Conservation (phyloP, 805 yeast genomes). For the Isabelozyma rhagii region DNA sequence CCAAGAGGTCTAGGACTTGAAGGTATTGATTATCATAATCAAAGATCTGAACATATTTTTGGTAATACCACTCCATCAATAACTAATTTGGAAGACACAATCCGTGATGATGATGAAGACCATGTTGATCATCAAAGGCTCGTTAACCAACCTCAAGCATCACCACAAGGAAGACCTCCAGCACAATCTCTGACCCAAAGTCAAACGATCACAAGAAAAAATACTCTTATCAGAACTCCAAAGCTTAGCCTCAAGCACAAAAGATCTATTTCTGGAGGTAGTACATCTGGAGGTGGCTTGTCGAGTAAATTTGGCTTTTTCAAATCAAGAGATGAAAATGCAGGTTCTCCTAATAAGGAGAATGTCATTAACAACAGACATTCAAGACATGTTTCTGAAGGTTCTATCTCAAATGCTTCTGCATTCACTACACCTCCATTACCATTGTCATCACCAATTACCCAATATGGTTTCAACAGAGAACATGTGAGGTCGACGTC, state of each 20-base stretch:
- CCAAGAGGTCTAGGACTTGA: conserved; percentile 39
- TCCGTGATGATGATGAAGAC: conserved; percentile 1
- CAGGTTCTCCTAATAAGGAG: background rate
- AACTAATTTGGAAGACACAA: conserved; percentile 29
- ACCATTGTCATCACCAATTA: conserved; percentile 26
- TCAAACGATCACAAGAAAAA: conserved; percentile 21
- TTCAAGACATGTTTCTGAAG: conserved; percentile 38
- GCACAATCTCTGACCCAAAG: no score
- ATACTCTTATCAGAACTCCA: conserved; percentile 27
- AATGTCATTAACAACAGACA: conserved; percentile 20
- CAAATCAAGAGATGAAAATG: conserved; percentile 19
- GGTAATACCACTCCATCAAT: conserved; percentile 28
- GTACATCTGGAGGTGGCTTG: conserved; percentile 8
- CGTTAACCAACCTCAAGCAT: no score
- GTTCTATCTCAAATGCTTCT: conserved; percentile 27
- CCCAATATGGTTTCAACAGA: conserved; percentile 9
- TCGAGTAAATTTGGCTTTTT: conserved; percentile 31
- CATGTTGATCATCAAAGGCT: background rate
- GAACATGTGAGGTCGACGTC: conserved; percentile 43
- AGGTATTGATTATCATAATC: conserved; percentile 25
- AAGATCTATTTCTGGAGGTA: conserved; percentile 37
- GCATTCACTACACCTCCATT: conserved; percentile 46
- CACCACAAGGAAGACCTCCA: no score
- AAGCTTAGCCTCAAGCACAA: conserved; percentile 36
- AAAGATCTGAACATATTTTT: conserved; percentile 1